phyloP scores from a whole-genome alignment of 225 moss, liverwort and hornwort species.

The Rhytidiadelphus loreus region DNA sequence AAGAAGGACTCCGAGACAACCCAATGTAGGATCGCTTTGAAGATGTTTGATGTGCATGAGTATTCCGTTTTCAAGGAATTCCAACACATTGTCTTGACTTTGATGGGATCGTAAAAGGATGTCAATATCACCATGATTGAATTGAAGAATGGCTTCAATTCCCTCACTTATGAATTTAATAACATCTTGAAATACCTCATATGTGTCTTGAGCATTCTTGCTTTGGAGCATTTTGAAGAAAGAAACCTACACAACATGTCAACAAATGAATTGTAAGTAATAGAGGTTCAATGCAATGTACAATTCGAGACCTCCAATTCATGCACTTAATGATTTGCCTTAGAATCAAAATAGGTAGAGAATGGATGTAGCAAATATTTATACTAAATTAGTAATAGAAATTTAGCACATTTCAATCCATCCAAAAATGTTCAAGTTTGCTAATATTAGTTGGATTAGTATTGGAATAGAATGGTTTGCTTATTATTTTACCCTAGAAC shows the following conservation, averaged over 20 bases:
- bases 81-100: neutral
- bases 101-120: neutral
- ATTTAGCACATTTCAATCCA: neutral
- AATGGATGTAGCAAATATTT: no score
- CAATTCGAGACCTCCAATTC: accelerated
- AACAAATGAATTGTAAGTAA: neutral
- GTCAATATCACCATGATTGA: neutral
- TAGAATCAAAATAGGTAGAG: accelerated
- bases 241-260: neutral
- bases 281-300: accelerated
- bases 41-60: neutral
- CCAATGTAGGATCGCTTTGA: neutral
- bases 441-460: accelerated
- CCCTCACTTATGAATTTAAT: neutral
- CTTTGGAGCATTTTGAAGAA: neutral
- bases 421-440: accelerated
- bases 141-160: neutral
- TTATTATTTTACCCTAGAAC: accelerated
- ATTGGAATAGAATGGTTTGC: no score
- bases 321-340: neutral
- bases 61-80: neutral
- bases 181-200: neutral
- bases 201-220: neutral
- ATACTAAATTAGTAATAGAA: neutral
- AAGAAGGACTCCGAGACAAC: neutral